phyloP scores from a whole-genome alignment of 495 filamentous ascomycete species.

The Talaromyces trachyspermus region DNA sequence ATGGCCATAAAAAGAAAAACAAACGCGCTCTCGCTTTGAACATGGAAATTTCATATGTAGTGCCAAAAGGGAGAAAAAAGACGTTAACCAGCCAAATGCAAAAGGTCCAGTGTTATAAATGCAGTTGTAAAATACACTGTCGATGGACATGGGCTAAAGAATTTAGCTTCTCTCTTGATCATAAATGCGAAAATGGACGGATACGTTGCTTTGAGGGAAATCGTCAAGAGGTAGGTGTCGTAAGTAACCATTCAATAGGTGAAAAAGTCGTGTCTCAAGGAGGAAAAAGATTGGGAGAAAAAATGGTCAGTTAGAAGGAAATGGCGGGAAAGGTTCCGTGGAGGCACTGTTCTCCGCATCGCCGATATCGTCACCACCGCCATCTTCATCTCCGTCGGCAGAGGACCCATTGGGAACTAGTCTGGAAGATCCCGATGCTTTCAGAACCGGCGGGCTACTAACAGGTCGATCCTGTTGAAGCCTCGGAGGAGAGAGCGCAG shows the following conservation, averaged over 20 bases:
- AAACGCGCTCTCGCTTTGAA: too few species aligned
- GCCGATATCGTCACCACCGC: neutral
- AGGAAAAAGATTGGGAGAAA: too few species aligned
- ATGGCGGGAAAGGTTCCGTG: slow-evolving; percentile 8
- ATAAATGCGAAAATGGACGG: neutral
- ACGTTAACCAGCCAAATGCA: too few species aligned
- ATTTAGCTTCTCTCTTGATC: neutral
- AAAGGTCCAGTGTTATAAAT: too few species aligned
- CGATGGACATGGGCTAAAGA: too few species aligned
- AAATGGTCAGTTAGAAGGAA: slow-evolving; percentile 1
- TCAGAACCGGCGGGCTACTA: slow-evolving; percentile 36
- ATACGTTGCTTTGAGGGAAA: neutral
- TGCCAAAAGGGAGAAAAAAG: too few species aligned
- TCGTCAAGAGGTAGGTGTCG: neutral
- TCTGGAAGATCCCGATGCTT: neutral
- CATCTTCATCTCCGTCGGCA: slow-evolving; percentile 11
- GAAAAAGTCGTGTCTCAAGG: neutral
- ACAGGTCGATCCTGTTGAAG: slow-evolving; percentile 1
- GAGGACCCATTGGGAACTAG: slow-evolving; percentile 8
- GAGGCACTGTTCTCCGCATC: slow-evolving; percentile 10
- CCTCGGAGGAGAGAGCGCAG: slow-evolving; percentile 14
- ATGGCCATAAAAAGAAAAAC: too few species aligned
- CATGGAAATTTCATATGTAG: too few species aligned
- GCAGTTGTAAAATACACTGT: too few species aligned
- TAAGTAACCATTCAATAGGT: neutral